These are phyloP conservation scores for Fusarium fracticaudum DNA, from an alignment of 2,329 filamentous ascomycete species.

Conservation along the genomic window DNA sequence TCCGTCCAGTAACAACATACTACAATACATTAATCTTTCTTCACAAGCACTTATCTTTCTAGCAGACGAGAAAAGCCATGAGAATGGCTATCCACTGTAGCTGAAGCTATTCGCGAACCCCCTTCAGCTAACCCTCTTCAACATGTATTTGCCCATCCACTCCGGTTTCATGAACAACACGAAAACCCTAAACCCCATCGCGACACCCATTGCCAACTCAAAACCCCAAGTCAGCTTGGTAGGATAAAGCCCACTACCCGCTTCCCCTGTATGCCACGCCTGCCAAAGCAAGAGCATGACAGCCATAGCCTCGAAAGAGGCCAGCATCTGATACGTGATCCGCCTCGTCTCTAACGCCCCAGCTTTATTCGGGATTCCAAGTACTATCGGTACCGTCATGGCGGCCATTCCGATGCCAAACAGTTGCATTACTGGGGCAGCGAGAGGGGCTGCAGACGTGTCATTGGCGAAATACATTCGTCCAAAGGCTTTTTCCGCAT, in stretches of 20 bases:
- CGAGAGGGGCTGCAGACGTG: background rate
- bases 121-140: background rate
- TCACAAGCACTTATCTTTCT: background rate
- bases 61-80: rapidly evolving
- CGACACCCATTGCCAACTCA: background rate
- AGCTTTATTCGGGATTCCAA: background rate
- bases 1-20: rapidly evolving
- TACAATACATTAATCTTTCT: background rate
- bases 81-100: too few relatives aligned
- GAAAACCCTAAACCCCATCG: background rate
- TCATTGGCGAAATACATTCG: background rate
- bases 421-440: background rate
- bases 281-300: background rate
- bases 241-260: background rate
- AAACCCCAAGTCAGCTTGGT: background rate
- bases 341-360: background rate
- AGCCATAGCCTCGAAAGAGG: background rate
- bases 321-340: background rate
- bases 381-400: background rate
- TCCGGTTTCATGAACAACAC: background rate
- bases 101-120: background rate
- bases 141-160: background rate
- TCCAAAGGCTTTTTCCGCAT: background rate
- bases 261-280: background rate
- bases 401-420: background rate